Conservation (phyloP, 148 eudicot genomes). For the Heliosperma pusillum region DNA sequence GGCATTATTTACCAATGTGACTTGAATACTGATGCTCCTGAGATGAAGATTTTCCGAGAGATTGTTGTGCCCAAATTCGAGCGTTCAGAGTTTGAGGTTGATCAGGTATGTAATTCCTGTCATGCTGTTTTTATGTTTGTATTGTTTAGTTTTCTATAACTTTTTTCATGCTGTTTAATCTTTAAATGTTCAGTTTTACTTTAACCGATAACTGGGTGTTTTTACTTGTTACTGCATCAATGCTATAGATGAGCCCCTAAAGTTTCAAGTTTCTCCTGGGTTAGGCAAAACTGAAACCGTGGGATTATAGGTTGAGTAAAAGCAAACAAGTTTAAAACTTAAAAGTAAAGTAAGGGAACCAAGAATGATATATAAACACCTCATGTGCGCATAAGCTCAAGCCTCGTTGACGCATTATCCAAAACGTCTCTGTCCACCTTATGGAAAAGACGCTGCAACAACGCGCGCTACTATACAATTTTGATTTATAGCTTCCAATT, state of each 20-base stretch:
- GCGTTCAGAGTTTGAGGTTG: constrained; percentile 65
- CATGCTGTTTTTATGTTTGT: not conserved
- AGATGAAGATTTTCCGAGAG: constrained; percentile 71
- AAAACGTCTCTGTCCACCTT: too few relatives aligned
- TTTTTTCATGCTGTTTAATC: not conserved
- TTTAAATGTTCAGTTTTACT: not conserved
- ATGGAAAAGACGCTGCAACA: too few relatives aligned
- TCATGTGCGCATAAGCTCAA: too few relatives aligned
- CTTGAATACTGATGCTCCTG: constrained; percentile 48
- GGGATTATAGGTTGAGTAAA: not conserved
- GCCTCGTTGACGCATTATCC: too few relatives aligned
- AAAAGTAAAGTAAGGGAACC: not conserved
- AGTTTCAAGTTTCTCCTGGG: not conserved
- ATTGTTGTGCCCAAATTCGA: constrained; percentile 80
- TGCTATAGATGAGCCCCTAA: too few relatives aligned
- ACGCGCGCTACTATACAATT: too few relatives aligned
- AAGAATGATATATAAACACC: not conserved
- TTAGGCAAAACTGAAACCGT: not conserved
- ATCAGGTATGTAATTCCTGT: constrained; percentile 49
- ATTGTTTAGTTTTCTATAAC: not conserved
- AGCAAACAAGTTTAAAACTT: not conserved
- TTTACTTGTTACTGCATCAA: too few relatives aligned
- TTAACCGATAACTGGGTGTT: too few relatives aligned
- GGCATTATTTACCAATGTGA: constrained; percentile 76
- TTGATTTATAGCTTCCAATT: too few relatives aligned